Evolutionary conservation across 1,139 yeast species (phyloP), one percentile per base, ranked within the genome.

Genomic region (Nakaseomyces delphensis): DNA sequence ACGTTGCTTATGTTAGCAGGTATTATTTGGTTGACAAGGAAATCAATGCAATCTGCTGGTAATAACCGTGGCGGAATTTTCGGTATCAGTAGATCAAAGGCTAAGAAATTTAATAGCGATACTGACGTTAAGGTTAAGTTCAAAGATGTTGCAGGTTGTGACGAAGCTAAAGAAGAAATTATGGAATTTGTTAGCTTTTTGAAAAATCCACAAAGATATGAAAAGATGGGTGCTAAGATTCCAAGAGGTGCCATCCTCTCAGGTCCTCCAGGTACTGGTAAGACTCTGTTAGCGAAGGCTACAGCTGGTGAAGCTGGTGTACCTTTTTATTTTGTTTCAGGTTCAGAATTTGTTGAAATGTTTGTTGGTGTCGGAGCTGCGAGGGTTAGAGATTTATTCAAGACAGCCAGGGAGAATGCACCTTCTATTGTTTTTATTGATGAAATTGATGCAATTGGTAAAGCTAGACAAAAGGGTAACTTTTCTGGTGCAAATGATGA

Each of bases 211-310:
- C 72, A 73, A 41, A 87, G 86, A 60, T 91, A 87, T 62, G 96
- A 89, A 61, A 79, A 77, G 49, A 69, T 91, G 42, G 98, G 98
- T 36, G 98, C 97, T 14, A 86, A 89, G 64, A 93, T 91, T 51
- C 98, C 98, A 40, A 78, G 97, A 60, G 98, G 98, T 56, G 98
- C 98, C 10, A 86, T 91, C 51, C 69, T 93, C 47, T 84, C 95
- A 11, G 98, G 98, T 46, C 96, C 97, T n/a, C 98, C 98, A 40
- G 98, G 98, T 71, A 91, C 98, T 6, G 98, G 98, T 79, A 91
- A 91, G 64, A 91, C 98, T 1, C 69, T 91, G 50, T 69, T 91
- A 45, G 98, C 98, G n/a, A 89, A 85, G 63, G 98, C 98, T 4
- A 91, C 97, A 36, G 98, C 98, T 1, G 98, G 98, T 50, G 98